Evolutionary conservation across 352 stramenopile genomes (phyloP), one percentile per base, ranked within the genome.

Genomic region (Globisporangium splendens): DNA sequence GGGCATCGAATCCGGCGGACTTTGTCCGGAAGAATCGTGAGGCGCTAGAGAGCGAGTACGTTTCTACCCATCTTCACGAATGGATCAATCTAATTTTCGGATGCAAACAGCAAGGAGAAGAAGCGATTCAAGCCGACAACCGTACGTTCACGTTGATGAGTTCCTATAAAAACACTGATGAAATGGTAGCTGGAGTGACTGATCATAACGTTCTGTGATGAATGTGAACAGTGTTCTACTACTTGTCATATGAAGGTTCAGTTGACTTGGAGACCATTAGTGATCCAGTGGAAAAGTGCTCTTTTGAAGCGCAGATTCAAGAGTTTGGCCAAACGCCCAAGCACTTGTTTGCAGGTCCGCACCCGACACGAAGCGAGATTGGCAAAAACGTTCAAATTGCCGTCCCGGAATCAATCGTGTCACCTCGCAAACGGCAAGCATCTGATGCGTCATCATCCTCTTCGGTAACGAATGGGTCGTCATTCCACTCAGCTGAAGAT

Each of bases 41-140:
- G 47, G 97, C 97, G 15, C 80, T 99, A 2, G 96, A 99, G 65
- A 98, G 90, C 62, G 95, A 98, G 46, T 88, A 98, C 64, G 97
- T 98, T 20, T 98, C 94, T 31, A 65, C 89, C 47, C 91, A 98
- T 70, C 61, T 99, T 12, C 94, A 98, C 50, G 79, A 98, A 57
- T 99, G 97, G 97, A 98, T 99, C 62, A 96, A 99, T 69, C 79
- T 99, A 22, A 98, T 99, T 38, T 99, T 99, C 66, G 97, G 97
- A 31, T 96, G 82, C 70, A 98, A 98, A 63, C 96, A 99, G 69
- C 92, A 97, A 74, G 97, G 97, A 12, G 75, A 90, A 7, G 79
- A 86, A 46, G 88, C 88, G 0, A 57, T 91, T 46, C 68, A 85
- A 13, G 79, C 86, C 8, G 76, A 95, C 62, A 96, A 96, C 56